Evolutionary conservation across 1,284 basidiomycete species (phyloP).

Genomic region (Tylopilus sp.): DNA sequence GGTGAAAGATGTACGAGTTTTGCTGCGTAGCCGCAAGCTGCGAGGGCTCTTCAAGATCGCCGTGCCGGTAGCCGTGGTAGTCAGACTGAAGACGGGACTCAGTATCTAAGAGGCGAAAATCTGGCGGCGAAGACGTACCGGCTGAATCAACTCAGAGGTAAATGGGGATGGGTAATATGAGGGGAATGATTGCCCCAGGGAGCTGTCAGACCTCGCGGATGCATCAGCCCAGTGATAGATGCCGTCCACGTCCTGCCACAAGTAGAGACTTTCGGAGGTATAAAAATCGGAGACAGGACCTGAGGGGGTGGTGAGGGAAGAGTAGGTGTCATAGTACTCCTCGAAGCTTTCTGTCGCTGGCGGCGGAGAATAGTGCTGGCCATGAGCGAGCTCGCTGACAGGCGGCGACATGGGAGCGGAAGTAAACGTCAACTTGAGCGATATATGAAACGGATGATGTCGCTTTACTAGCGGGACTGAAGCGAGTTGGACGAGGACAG

Average conservation of each 20-base stretch:
- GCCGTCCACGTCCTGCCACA: constrained; percentile 32
- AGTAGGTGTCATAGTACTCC: constrained; percentile 24
- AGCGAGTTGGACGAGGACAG: constrained; percentile 16
- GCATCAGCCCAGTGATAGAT: constrained; percentile 31
- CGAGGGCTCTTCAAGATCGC: constrained; percentile 15
- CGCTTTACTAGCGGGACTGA: constrained; percentile 9
- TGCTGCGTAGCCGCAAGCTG: constrained; percentile 21
- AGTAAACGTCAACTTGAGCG: constrained; percentile 13
- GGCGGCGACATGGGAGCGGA: constrained; percentile 29
- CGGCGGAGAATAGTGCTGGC: constrained; percentile 18
- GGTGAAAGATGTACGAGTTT: constrained; percentile 20
- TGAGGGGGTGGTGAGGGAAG: constrained; percentile 17
- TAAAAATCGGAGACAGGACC: constrained; percentile 24
- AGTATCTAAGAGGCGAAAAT: constrained; percentile 4
- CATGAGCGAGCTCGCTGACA: constrained; percentile 21
- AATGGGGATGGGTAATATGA: constrained; percentile 21
- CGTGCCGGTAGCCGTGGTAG: constrained; percentile 19
- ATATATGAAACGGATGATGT: constrained; percentile 24
- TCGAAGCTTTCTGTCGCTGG: constrained; percentile 18
- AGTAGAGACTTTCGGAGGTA: constrained; percentile 27
- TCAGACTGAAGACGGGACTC: constrained; percentile 14
- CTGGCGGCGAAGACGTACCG: constrained; percentile 17
- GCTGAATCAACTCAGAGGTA: constrained; percentile 15
- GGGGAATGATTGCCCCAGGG: constrained; percentile 21
- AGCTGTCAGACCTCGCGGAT: constrained; percentile 26